Evolutionary conservation across 2,329 filamentous ascomycete species (phyloP), one percentile per base, ranked within the genome.

Genomic region (Colletotrichum liriopes): DNA sequence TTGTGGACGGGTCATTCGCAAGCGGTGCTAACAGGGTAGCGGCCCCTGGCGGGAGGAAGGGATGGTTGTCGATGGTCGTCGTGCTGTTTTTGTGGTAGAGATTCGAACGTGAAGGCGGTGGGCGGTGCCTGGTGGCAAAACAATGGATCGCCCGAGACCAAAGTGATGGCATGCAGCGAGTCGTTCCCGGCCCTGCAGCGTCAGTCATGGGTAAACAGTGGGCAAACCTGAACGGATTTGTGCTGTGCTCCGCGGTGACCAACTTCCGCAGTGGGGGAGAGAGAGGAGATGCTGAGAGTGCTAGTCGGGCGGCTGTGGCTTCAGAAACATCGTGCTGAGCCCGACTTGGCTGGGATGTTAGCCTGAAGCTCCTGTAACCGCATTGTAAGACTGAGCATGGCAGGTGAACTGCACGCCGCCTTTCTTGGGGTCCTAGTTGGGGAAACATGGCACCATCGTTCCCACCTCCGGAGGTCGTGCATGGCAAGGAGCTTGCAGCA

Each of bases 81-180:
- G 26, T 47, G 43, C 20, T 29, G 16, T 35, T 51, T 20, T 32
- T 20, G 18, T n/a, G 45, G 35, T 29, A 23, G 5, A 29, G 52
- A 12, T 41, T 35, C n/a, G 32, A 49, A 26, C 32, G 41, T 41
- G 62, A 66, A 29, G 45, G 65, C 58, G 59, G 60, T 55, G 58
- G 65, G 65, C 59, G 52, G 65, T 69, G 47, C 69, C 58, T 65
- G 59, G 65, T 65, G 70, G 70, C 70, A 69, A 72, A 64, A 59
- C 35, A 60, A 60, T 43, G 60, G 54, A 52, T 29, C 51, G 35
- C 39, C 58, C 43, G 56, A 61, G 41, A 41, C 41, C 37, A 29
- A 26, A 60, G 39, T 51, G 54, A 70, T 52, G 67, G 62, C 67
- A 49, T 60, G 47, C 62, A 60, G 67, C 43, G 41, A 65, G 41